Evolutionary conservation across 2,329 filamentous ascomycete species (phyloP).

Genomic region (Ophiostoma piceae): DNA sequence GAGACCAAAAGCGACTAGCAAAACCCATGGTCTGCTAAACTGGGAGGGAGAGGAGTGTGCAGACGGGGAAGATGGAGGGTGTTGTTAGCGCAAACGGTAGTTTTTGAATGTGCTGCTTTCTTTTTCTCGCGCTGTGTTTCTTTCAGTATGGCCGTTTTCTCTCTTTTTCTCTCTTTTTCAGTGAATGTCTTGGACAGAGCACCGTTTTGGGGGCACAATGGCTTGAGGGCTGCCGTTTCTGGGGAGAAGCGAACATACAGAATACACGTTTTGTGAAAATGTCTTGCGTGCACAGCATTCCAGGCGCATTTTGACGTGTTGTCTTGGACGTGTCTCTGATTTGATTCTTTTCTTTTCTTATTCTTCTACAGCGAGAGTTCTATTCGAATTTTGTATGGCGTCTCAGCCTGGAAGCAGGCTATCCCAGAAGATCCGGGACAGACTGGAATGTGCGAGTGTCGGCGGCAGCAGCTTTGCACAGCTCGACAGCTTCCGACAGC

Average conservation of each 20-base stretch:
- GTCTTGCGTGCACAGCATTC: background rate
- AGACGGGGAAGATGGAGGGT: slow-evolving; percentile 12
- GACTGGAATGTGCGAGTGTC: background rate
- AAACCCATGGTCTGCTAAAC: background rate
- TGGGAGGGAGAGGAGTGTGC: slow-evolving; percentile 6
- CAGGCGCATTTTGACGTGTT: background rate
- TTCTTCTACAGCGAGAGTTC: background rate
- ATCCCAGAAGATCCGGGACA: background rate
- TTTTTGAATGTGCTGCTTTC: background rate
- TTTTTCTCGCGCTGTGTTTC: background rate
- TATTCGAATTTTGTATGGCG: background rate
- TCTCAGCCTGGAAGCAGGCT: background rate
- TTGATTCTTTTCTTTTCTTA: background rate
- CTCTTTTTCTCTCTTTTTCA: background rate
- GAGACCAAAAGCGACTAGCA: slow-evolving; percentile 6
- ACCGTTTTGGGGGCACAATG: background rate
- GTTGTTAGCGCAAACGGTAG: slow-evolving; percentile 14
- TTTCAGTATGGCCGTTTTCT: background rate
- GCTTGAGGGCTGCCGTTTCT: background rate
- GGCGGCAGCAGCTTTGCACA: background rate
- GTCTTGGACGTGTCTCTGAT: slow-evolving; percentile 6
- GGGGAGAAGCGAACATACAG: background rate
- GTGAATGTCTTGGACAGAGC: background rate
- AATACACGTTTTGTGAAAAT: background rate
- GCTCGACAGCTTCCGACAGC: background rate